A percentile compares a stretch with the other conserved stretches of the same genome.
Conservation (phyloP, 2,329 filamentous ascomycete species). For the Alternaria metachromatica region DNA sequence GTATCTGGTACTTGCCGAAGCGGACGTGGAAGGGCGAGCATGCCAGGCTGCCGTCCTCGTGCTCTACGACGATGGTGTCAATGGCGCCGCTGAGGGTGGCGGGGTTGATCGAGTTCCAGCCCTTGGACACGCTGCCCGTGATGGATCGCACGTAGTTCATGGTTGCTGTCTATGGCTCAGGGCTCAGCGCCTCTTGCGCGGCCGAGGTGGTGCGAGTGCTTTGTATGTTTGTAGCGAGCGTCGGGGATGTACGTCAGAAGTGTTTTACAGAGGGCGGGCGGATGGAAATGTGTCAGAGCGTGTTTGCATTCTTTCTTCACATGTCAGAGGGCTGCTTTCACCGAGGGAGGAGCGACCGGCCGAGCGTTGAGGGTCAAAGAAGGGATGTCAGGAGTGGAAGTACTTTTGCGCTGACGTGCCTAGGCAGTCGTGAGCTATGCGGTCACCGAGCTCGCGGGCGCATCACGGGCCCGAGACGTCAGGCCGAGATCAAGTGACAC, state of each 20-base stretch:
- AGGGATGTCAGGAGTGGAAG: background rate
- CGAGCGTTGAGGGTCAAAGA: background rate
- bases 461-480: conserved; percentile 15
- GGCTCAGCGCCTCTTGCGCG: conserved; percentile 11
- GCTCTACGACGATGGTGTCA: conserved; percentile 97
- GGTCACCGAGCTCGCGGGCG: conserved; percentile 18
- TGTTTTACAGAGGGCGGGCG: background rate
- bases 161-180: conserved; percentile 42
- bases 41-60: conserved; percentile 83
- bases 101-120: conserved; percentile 99
- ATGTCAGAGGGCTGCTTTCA: conserved; percentile 10
- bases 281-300: background rate
- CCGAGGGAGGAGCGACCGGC: background rate
- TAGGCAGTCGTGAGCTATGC: conserved; percentile 7
- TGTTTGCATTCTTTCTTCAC: conserved; percentile 7
- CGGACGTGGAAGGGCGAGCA: conserved; percentile 99
- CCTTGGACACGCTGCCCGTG: conserved; percentile 94
- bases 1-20: conserved; percentile 96
- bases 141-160: conserved; percentile 99
- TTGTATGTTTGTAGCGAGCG: background rate
- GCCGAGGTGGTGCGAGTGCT: too few relatives aligned
- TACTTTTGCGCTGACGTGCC: conserved; percentile 4
- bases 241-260: conserved; percentile 4
- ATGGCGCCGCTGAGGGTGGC: conserved; percentile 97
- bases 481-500: conserved; percentile 23